Base-by-base conservation (phyloP, 257 asterid species). In the Galeopsis tetrahit region DNA sequence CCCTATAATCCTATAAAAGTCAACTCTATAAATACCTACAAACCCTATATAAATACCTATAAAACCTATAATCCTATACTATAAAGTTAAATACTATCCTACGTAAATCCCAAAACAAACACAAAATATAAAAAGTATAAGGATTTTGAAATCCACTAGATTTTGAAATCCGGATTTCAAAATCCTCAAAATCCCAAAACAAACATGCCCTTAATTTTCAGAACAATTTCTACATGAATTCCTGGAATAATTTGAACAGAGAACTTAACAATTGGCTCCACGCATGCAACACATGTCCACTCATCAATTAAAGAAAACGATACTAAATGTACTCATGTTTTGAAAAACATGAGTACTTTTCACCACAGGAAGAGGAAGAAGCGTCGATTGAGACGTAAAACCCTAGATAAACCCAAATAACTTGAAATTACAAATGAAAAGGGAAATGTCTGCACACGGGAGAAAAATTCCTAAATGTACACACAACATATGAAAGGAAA, bases 361-460 rank as follows among this genome's bases (percentile, higher is more conserved):
- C 59, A 32, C 44, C 63, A 13, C 39, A 55, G 4, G 48, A 28
- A 7, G 36, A 28, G 71, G 51, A 14, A 53, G 52, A 57, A 40
- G 48, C 68, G 36, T 46, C 59, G 21, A 58, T 38, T 31, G 7
- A 72, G 73, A 42, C 36, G 63, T 42, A 72, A 60, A 77, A 81
- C 77, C 81, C 80, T 81, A 77, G 44, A 21, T 14, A 69, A 69
- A 63, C 59, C 82, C 74, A 58, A 33, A n/a, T 4, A 1, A 8
- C 33, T 63, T 2, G 13, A 4, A 59, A 4, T n/a, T 21, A 59
- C 34, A 33, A 44, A 43, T 15, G 68, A n/a, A 38, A 63, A 14
- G 0, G 4, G 6, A 52, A 2, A 52, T 52, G 35, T 17, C 4
- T 14, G 36, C 55, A 53, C 15, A 52, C 10, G 32, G 32, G 32